Conservation (phyloP, 164 flowering plant species). For the Macadamia integrifolia region DNA sequence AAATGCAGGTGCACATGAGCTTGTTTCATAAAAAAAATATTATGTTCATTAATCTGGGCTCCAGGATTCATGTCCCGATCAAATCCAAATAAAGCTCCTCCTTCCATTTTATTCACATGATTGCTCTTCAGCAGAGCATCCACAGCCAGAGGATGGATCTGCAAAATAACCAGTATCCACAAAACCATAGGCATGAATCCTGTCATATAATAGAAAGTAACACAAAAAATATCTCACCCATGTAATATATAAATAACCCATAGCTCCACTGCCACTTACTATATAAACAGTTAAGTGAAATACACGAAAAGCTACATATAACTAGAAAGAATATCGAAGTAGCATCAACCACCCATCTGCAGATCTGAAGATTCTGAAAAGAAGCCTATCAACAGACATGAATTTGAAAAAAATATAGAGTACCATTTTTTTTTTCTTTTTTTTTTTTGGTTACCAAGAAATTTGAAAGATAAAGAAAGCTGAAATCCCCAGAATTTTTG, state of each 20-base stretch:
- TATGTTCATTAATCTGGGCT: constrained; percentile 24
- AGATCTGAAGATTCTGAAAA: background rate
- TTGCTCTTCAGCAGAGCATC: constrained; percentile 88
- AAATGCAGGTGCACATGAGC: constrained; percentile 74
- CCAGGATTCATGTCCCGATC: constrained; percentile 54
- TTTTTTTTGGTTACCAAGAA: too few relatives aligned
- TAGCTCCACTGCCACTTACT: constrained; percentile 86
- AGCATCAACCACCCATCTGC: background rate
- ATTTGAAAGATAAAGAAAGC: background rate
- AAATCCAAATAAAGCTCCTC: constrained; percentile 71
- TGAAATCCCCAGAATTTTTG: constrained; percentile 3
- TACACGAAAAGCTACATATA: constrained; percentile 1
- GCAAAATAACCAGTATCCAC: constrained; percentile 14
- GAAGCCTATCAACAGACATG: background rate
- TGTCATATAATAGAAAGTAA: background rate
- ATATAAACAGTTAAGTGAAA: constrained; percentile 24
- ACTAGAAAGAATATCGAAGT: background rate
- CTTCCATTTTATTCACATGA: constrained; percentile 93
- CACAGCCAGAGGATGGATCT: constrained; percentile 94
- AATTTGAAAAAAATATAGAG: background rate
- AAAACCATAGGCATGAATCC: background rate
- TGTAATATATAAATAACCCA: constrained; percentile 41
- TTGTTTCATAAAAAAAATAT: constrained; percentile 60
- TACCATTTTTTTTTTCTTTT: too few relatives aligned
- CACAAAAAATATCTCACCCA: background rate